Evolutionary conservation across 257 asterid species (phyloP).

Genomic region (Salvia hispanica): DNA sequence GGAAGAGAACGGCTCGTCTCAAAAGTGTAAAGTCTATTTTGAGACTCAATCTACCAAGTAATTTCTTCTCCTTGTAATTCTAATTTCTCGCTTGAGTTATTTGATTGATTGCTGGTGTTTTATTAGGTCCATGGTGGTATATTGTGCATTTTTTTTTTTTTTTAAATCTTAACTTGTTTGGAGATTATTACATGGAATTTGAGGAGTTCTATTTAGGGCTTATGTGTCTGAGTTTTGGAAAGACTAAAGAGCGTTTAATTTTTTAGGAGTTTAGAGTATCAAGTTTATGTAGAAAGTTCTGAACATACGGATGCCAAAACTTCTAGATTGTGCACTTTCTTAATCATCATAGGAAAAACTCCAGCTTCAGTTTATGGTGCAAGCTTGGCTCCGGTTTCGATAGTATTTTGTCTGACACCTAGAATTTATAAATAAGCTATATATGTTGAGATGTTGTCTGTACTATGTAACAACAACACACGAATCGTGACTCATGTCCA

Average conservation of each 20-base stretch:
- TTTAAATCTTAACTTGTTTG: not conserved
- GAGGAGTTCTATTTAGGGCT: not conserved
- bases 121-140: not conserved
- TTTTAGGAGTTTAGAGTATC: not conserved
- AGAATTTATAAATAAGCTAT: too few relatives aligned
- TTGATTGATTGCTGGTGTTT: not conserved
- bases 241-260: not conserved
- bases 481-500: not conserved
- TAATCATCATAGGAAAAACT: not conserved
- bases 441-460: too few relatives aligned
- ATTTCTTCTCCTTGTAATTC: not conserved
- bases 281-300: not conserved
- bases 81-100: not conserved
- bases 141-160: not conserved
- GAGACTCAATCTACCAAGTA: slow-evolving; percentile 54
- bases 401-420: too few relatives aligned
- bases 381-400: slow-evolving; percentile 1
- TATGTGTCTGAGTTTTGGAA: not conserved
- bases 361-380: slow-evolving; percentile 7
- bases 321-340: slow-evolving; percentile 3
- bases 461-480: too few relatives aligned
- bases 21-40: slow-evolving; percentile 40
- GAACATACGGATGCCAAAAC: not conserved
- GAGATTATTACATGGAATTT: not conserved
- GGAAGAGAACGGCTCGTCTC: slow-evolving; percentile 37